Conservation (phyloP, 805 yeast species). For the Yarrowia yakushimensis region DNA sequence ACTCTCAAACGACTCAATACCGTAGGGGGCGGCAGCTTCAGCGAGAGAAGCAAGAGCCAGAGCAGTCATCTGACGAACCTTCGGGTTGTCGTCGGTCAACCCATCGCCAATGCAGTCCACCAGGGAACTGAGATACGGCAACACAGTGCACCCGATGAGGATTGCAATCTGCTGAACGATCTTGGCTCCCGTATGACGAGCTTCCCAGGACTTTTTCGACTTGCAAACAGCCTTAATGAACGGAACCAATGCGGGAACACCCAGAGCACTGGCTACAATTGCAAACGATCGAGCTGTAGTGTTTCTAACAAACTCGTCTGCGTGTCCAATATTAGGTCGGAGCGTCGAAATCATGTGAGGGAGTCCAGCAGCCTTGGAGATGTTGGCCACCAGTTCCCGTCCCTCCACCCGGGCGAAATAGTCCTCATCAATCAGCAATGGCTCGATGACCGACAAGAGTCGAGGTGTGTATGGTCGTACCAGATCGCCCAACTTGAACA, state of each 20-base stretch:
- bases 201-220: constrained; percentile 73
- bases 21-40: constrained; percentile 79
- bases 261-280: constrained; percentile 74
- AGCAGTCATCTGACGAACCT: constrained; percentile 68
- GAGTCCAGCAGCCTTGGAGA: constrained; percentile 79
- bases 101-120: constrained; percentile 59
- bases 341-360: constrained; percentile 73
- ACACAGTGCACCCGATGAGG: constrained; percentile 62
- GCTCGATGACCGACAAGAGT: constrained; percentile 70
- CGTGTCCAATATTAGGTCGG: constrained; percentile 77
- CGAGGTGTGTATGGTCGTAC: constrained; percentile 72
- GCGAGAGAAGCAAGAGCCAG: constrained; percentile 71
- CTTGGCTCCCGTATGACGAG: constrained; percentile 78
- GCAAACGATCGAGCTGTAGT: constrained; percentile 78
- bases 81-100: constrained; percentile 62
- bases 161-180: constrained; percentile 73
- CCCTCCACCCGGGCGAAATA: constrained; percentile 72
- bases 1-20: constrained; percentile 79
- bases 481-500: constrained; percentile 60
- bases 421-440: constrained; percentile 77
- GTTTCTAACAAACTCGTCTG: constrained; percentile 76
- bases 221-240: constrained; percentile 76
- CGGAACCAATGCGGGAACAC: constrained; percentile 68
- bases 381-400: constrained; percentile 66
- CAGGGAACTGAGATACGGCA: constrained; percentile 68